Evolutionary conservation across 176 grass and related monocot species (phyloP), one percentile per base, ranked within the genome.

Genomic region (Lolium rigidum): DNA sequence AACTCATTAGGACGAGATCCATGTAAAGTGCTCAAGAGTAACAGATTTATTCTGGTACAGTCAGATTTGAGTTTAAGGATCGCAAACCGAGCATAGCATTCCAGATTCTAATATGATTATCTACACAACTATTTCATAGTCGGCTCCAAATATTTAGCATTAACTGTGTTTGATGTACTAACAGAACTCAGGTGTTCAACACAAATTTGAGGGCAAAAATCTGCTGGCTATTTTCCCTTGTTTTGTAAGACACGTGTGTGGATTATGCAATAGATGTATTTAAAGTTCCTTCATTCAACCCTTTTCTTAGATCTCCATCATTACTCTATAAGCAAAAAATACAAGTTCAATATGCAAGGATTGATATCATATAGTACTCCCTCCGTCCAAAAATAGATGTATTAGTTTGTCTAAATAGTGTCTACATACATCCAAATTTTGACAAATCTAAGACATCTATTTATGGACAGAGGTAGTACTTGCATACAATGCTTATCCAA

Each of bases 261-360:
- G 82, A 35, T 70, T 71, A 39, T 20, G 13, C 65, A 41, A 71
- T 44, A 72, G n/a, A 21, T 76, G 14, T 28, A 87, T 65, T 16
- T 6, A 56, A 21, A 68, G 21, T 0, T 37, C 13, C 24, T 16
- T 68, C 17, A 25, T 70, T 59, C 61, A 24, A 28, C 17, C 5
- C 12, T 43, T 21, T 7, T n/a, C 81, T 60, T 55, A 49, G 69
- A 62, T 82, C 24, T 82, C 4, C 22, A 16, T 22, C 62, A 76
- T 17, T 57, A 76, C 46, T 65, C 31, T 44, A 25, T 65, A 80
- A 47, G 35, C 58, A 76, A 82, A 69, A 74, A 66, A 0, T 66
- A 77, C 46, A 68, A 20, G 73, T 67, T 77, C 73, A 85, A 26
- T 9, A 66, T 39, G 73, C 61, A 85, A 74, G 72, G 31, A 25